Percentiles rank a stretch among this genome's conserved stretches.
Evolutionary conservation across 805 yeast genomes (phyloP).

Genomic region (Lipomyces sp.): DNA sequence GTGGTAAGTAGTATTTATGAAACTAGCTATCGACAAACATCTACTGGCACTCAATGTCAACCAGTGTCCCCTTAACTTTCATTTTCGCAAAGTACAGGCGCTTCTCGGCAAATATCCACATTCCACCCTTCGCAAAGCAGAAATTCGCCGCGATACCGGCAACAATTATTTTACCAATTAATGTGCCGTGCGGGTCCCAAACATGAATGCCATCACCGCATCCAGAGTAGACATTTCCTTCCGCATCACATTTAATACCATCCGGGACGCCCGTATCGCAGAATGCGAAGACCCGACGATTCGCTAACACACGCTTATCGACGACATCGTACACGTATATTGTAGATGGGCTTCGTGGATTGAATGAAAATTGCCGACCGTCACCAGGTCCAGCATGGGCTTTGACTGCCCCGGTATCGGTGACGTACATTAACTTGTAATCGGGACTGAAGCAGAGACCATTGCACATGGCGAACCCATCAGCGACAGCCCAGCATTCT

Average conservation of each 20-base stretch:
- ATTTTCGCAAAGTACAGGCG: constrained; percentile 17
- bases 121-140: constrained; percentile 32
- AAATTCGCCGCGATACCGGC: constrained; percentile 31
- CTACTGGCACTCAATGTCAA: constrained; percentile 28
- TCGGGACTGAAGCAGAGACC: constrained; percentile 37
- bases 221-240: constrained; percentile 33
- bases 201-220: constrained; percentile 36
- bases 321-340: constrained; percentile 35
- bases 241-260: constrained; percentile 34
- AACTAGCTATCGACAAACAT: not conserved
- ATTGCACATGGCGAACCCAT: constrained; percentile 32
- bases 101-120: constrained; percentile 33
- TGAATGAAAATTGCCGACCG: constrained; percentile 25
- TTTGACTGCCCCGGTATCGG: constrained; percentile 33
- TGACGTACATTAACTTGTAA: constrained; percentile 26
- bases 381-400: constrained; percentile 35
- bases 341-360: constrained; percentile 25
- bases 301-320: constrained; percentile 9
- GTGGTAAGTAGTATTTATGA: not conserved
- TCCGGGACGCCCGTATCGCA: constrained; percentile 33
- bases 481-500: constrained; percentile 26
- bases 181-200: constrained; percentile 25
- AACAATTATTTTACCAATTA: constrained; percentile 30
- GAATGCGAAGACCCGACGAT: constrained; percentile 29
- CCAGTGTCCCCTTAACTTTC: constrained; percentile 25